Base-by-base conservation (phyloP, 1,139 yeast genomes). In the Williopsis jadinii region DNA sequence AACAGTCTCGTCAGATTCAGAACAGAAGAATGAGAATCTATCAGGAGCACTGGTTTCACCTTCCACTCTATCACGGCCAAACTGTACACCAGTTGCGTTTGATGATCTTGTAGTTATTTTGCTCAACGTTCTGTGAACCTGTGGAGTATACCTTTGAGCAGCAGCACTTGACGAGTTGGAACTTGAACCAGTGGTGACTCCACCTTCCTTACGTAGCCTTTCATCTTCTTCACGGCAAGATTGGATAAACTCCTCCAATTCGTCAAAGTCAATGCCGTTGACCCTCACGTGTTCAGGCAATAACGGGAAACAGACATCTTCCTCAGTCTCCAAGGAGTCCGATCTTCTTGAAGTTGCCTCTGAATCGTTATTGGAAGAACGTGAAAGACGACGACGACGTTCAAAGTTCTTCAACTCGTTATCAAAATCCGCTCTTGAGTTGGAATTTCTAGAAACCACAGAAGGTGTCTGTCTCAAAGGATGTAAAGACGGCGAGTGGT, bases 301-400 rank as follows among this genome's bases (percentile, higher is more conserved):
- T 86, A 87, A 84, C 2, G 98, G 97, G 66, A 90, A 88, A 69
- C 97, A 92, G 36, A 92, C 98, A 72, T 92, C 97, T 59, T 90
- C 97, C 58, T 90, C 97, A 0, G 96, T 87, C 58, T 84, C 95
- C 54, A 83, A 87, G 2, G 87, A 79, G 19, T 80, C 74, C 49
- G 87, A 70, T 2, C 80, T 85, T 52, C 78, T 84, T 2, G 90
- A 82, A 53, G 76, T 84, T 11, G 73, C 74, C 49, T 82, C 90
- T 48, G 79, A 73, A 53, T 80, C 86, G 55, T 58, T 56, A 26
- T 42, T 27, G 5, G 69, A 64, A 3, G 63, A 60, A 39, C 64
- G 56, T 4, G 64, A 56, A 40, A 52, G 26, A 36, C 54, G 51
- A 36, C 59, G 56, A 37, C 58, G 59, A 41, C 57, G 55, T 8